A percentile compares a stretch with the other conserved stretches of the same genome.
These are phyloP conservation scores for Nakataea oryzae DNA, from an alignment of 2,329 filamentous ascomycete genomes.

Conservation along the genomic window DNA sequence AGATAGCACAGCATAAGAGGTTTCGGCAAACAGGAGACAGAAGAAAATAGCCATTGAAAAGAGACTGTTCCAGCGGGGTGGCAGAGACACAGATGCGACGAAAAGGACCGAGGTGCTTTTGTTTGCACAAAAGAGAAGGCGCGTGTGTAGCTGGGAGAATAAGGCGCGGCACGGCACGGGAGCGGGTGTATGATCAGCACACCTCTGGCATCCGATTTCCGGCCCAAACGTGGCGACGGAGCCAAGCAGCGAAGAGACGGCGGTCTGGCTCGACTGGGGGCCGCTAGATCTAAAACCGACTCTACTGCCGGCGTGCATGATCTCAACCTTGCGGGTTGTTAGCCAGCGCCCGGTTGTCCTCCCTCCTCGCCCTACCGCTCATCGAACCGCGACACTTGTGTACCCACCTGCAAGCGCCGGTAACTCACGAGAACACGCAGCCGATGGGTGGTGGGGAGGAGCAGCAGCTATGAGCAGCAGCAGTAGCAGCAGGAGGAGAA, in stretches of 20 bases:
- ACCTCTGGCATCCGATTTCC: not conserved
- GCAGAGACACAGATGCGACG: not conserved
- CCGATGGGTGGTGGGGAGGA: not conserved
- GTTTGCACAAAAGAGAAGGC: not conserved
- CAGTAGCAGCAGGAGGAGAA: not conserved
- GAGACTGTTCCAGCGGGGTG: not conserved
- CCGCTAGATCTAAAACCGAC: constrained; percentile 10
- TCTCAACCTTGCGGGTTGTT: constrained; percentile 3
- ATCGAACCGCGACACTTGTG: not conserved
- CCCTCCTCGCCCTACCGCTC: too few relatives aligned
- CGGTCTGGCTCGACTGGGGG: not conserved
- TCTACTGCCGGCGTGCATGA: constrained; percentile 9
- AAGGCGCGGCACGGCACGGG: not conserved
- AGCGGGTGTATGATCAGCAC: not conserved
- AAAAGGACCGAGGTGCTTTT: not conserved
- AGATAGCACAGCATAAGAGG: not conserved
- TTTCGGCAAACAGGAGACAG: not conserved
- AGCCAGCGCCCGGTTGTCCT: not conserved
- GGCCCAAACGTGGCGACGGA: not conserved
- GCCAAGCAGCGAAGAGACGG: not conserved
- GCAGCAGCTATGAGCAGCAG: too few relatives aligned
- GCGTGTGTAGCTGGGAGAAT: not conserved
- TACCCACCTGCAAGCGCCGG: not conserved
- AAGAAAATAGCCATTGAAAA: not conserved
- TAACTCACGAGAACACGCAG: not conserved